Base-by-base conservation (phyloP, 2,329 filamentous ascomycete species). In the Graphium sp. region DNA sequence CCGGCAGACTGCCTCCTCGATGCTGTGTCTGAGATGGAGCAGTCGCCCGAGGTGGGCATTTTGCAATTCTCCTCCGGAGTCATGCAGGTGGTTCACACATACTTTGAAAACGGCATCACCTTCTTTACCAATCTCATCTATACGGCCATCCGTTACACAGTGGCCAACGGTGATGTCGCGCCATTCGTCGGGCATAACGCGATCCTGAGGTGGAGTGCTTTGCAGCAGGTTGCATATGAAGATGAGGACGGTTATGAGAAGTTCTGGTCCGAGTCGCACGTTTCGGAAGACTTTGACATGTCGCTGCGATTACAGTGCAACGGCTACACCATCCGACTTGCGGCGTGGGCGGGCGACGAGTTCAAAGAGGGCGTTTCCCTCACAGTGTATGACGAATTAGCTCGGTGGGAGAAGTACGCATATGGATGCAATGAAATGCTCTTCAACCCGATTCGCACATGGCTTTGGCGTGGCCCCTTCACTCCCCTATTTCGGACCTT, bases 81-180 rank as follows among this genome's bases (percentile, higher is more conserved):
- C 34, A 83, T 84, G 76, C 73, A 83, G 38, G 74, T 84, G 7
- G 67, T 72, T 2, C 56, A 68, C 40, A 73, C 65, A 30, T 79
- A 71, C 50, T 84, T 84, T 39, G 79, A 85, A 49, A 76, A 74
- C 29, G 52, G 53, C 11, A 77, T 81, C 41, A 79, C 76, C 2
- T 84, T 77, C 54, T 83, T 84, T 52, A 84, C 78, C 23, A 74
- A 83, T 42, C 62, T 84, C 29, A 70, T 84, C 39, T 85, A 83
- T 53, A 74, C 68, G 0, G 67, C 74, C 19, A 83, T 83, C 41
- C 60, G 65, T 16, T 83, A 74, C 41, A 67, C 71, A 13, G 74
- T 82, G 17, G 66, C 70, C 6, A 74, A 68, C 28, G 78, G 78
- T 5, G 78, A 84, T 30, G 66, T 76, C 6, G 72, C 76, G 1